Base-by-base conservation (phyloP, 1,284 basidiomycete genomes). In the Ustilago nuda region DNA sequence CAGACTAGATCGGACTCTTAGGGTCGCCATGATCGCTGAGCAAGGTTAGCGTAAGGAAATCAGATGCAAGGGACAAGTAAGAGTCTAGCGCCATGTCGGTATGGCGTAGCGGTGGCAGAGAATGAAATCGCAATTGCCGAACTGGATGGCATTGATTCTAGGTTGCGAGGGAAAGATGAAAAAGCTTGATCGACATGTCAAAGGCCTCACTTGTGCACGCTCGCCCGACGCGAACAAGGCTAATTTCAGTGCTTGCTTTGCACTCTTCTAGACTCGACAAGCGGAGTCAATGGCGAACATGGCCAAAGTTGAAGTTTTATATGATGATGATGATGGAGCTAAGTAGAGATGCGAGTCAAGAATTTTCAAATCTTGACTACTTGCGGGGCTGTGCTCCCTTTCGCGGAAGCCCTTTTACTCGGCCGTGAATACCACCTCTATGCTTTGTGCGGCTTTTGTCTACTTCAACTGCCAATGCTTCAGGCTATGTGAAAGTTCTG, bases 161-260 rank as follows among this genome's bases (percentile, higher is more conserved):
- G 13, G 8, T n/a, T 19, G 2, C 2, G 11, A 19, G 19, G n/a
- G 43, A 45, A 8, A 45, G 43, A 4, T 45, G 43, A 45, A 45
- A 45, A 43, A 43, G 39, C 17, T 41, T 15, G 11, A 12, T 12
- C 1, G 13, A n/a, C 39, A 45, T 19, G 43, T 45, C 48, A 13
- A 50, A 32, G 27, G 5, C 48, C 23, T 32, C 27, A 50, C 13
- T 1, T 8, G 48, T 32, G 48, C 48, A 50, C 11, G 27, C 48
- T 50, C 48, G 27, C 48, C 32, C 32, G 48, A 50, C 13, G 30
- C 9, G 48, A 50, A 50, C 48, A 50, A 50, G 27, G 15, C 48
- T 50, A 50, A 32, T 15, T 23, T 19, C 48, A 32, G 15, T 27
- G 30, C 48, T 50, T 50, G 48, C 48, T 19, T 17, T 32, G 12